Base-by-base conservation (phyloP, 257 asterid species). In the Coffea eugenioides region DNA sequence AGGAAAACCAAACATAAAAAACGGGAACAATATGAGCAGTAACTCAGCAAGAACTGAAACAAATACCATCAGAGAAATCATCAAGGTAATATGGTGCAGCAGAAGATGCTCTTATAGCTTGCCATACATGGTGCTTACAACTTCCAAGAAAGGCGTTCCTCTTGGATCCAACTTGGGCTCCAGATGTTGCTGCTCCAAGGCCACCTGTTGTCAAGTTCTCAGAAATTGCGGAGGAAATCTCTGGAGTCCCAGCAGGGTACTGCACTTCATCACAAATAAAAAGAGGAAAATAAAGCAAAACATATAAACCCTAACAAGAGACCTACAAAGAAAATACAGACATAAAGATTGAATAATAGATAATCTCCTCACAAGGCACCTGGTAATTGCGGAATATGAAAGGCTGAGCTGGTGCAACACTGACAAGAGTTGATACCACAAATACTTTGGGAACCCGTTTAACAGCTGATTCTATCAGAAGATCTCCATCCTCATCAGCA, bases 51-150 rank as follows among this genome's bases (percentile, higher is more conserved):
- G 77, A 39, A 71, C 36, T 69, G 75, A 69, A 78, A 72, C 74
- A 14, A 79, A 81, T 73, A 96, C 99, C 99, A 86, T 96, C 99
- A 67, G 97, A 88, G 86, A 86, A 96, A 89, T 96, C 99, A 89
- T 96, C 99, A 80, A 96, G 92, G 90, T 96, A 96, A 86, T 96
- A 96, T 43, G 99, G 98, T 77, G 99, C 99, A 4, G 99, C 99
- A 31, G 99, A 96, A 76, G 99, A 96, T 57, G 99, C 98, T 90
- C 99, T 89, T 85, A 96, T 96, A 86, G 99, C 96, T 83, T 92
- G 97, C 99, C 99, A 96, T 81, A 94, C 61, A 48, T 85, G 96
- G 89, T 94, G 98, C 91, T 96, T 96, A 85, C 99, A 96, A 85
- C 98, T 96, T 87, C 99, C 98, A 74, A 94, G 89, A 86, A 88